Conservation (phyloP, 176 grass and related monocot genomes). For the Zea mays region Zm-B73-REFERENCE-NAM-5.0 NC_050098.1:145622001-145622500, state of each 20-base stretch:
- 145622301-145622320: too few species aligned
- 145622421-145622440: too few species aligned
- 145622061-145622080: slow-evolving; percentile 42
- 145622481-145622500: too few species aligned
- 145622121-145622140: not conserved
- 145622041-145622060: slow-evolving; percentile 34
- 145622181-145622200: slow-evolving; percentile 59
- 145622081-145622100: slow-evolving; percentile 62
- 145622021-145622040: not conserved
- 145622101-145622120: not conserved
- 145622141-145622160: not conserved
- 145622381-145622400: too few species aligned
- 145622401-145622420: too few species aligned
- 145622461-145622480: too few species aligned
- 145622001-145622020: too few species aligned
- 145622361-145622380: too few species aligned
- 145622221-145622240: slow-evolving; percentile 67
- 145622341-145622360: too few species aligned
- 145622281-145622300: not conserved
- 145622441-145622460: too few species aligned
- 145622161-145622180: slow-evolving; percentile 48
- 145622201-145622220: slow-evolving; percentile 70
- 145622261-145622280: slow-evolving; percentile 51
- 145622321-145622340: too few species aligned
- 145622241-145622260: slow-evolving; percentile 26